Percentiles rank a stretch among this genome's conserved stretches.
Conservation (phyloP, 305 asterid species). For the Solanum hybrid region DNA sequence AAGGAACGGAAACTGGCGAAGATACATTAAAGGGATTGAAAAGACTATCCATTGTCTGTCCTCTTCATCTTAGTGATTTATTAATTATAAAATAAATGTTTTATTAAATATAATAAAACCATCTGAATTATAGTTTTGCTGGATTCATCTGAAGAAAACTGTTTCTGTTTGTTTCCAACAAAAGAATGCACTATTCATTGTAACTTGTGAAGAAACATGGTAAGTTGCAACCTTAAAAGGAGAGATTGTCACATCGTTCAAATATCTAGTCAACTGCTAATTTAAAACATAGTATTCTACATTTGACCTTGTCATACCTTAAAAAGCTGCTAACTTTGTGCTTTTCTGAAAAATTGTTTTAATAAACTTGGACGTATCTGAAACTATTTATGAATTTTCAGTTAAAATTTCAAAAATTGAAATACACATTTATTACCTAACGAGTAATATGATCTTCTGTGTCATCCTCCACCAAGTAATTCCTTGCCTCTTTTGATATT, state of each 20-base stretch:
- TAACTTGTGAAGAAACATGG: neutral
- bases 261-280: neutral
- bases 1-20: neutral
- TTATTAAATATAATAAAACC: neutral
- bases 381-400: neutral
- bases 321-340: neutral
- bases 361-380: neutral
- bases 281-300: neutral
- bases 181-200: neutral
- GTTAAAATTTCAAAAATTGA: neutral
- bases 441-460: neutral
- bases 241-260: neutral
- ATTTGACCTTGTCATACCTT: neutral
- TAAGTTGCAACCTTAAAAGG: neutral
- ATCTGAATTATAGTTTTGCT: neutral
- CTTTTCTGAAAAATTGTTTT: neutral
- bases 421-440: neutral
- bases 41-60: neutral
- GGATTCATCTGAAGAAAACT: neutral
- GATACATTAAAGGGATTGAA: neutral
- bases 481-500: neutral
- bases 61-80: neutral
- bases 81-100: neutral
- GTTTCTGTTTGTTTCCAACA: neutral
- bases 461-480: neutral